Evolutionary conservation across 805 yeast genomes (phyloP).

Genomic region (Zygosaccharomyces rouxii): DNA sequence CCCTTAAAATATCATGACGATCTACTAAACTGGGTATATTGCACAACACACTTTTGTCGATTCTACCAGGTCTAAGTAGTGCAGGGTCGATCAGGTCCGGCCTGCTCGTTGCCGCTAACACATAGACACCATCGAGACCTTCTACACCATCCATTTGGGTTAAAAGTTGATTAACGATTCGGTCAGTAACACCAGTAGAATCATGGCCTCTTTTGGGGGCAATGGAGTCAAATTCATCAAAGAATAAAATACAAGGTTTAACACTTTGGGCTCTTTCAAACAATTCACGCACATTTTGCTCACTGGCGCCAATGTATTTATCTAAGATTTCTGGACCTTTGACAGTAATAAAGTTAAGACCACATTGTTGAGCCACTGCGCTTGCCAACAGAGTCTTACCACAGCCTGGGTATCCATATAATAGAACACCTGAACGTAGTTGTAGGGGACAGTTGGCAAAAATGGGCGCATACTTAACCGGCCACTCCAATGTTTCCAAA

Average conservation of each 20-base stretch:
- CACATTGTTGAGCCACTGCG: constrained; percentile 91
- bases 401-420: constrained; percentile 97
- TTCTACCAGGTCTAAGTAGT: constrained; percentile 87
- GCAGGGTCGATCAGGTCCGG: constrained; percentile 97
- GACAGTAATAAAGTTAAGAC: constrained; percentile 84
- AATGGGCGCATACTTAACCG: constrained; percentile 93
- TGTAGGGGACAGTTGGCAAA: constrained; percentile 83
- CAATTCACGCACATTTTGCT: constrained; percentile 87
- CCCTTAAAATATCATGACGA: constrained; percentile 61
- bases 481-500: constrained; percentile 93
- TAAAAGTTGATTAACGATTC: constrained; percentile 93
- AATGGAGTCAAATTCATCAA: constrained; percentile 94
- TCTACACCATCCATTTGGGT: constrained; percentile 99
- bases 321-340: constrained; percentile 95
- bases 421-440: constrained; percentile 79
- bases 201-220: constrained; percentile 98
- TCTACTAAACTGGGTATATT: constrained; percentile 74
- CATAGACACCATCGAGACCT: constrained; percentile 94
- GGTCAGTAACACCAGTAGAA: constrained; percentile 94
- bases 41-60: constrained; percentile 88
- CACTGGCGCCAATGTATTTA: constrained; percentile 96
- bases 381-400: constrained; percentile 92
- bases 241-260: constrained; percentile 86
- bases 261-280: constrained; percentile 94
- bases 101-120: constrained; percentile 91